Base-by-base conservation (phyloP, 257 asterid genomes). In the Nicotiana undulata region DNA sequence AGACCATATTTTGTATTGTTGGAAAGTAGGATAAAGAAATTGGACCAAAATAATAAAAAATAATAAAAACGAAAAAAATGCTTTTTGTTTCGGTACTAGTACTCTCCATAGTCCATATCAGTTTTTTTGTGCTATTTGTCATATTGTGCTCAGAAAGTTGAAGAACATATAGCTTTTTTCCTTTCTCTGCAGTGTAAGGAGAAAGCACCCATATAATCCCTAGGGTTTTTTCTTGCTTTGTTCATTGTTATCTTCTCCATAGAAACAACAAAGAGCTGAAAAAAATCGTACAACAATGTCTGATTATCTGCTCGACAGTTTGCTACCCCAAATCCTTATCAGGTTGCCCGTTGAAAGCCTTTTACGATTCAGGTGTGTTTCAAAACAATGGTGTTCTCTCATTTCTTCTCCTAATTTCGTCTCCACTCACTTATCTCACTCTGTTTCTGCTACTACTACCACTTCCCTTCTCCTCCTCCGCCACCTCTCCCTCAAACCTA, bases 351-450 rank as follows among this genome's bases (percentile, higher is more conserved):
- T 83, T 8, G 53, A 61, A 26, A 83, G 70, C 67, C 85, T 83
- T 22, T 64, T 79, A 12, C 83, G 29, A 70, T 46, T 79, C 31
- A 83, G 76, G 83, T 83, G 75, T 58, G 83, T 80, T 64, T 83
- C 77, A 32, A 79, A 63, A 56, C 68, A 12, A 40, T 80, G 76
- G 70, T 8, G 29, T 13, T 22, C 81, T 24, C 58, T 83, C 17
- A 83, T 83, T 24, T 31, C 61, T n/a, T 70, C 44, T 20, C 40
- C 81, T 26, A 1, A 31, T 74, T 83, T 83, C 81, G n/a, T 74
- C 37, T 51, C 81, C 16, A 17, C 59, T 9, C 86, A 83, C 32
- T 6, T 72, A n/a, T 74, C 56, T 15, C 18, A 40, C 26, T 17
- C 55, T 2, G 60, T n/a, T 18, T 12, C 17, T 34, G 1, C 9